Conservation (phyloP, 2,329 filamentous ascomycete genomes). For the Eutypa lata region DNA sequence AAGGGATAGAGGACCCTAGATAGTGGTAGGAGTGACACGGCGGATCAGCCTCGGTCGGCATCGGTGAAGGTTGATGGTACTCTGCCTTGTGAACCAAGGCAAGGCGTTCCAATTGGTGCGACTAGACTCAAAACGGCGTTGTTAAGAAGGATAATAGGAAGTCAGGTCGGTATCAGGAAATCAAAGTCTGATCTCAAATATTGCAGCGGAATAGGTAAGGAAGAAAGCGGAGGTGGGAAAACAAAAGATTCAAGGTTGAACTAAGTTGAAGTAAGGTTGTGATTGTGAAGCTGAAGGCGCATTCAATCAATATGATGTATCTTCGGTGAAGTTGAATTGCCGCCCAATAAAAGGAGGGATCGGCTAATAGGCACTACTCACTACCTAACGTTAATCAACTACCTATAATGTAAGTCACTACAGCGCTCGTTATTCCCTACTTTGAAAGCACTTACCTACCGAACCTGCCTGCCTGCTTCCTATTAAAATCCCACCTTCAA, state of each 20-base stretch:
- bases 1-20: conserved; percentile 40
- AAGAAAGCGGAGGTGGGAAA: background rate
- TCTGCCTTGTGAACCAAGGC: conserved; percentile 21
- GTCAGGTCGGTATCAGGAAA: too few species aligned
- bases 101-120: conserved; percentile 3
- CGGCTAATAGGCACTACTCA: background rate
- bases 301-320: conserved; percentile 1
- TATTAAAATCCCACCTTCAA: too few species aligned
- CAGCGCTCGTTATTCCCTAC: too few species aligned
- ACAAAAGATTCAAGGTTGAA: background rate
- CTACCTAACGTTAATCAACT: background rate
- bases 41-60: conserved; percentile 42
- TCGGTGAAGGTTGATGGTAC: conserved; percentile 29
- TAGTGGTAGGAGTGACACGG: conserved; percentile 37
- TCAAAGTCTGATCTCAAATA: background rate
- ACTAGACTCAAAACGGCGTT: background rate
- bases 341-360: background rate
- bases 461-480: background rate
- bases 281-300: background rate
- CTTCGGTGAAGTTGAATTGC: background rate
- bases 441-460: too few species aligned
- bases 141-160: conserved; percentile 1
- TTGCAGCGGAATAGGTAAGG: background rate
- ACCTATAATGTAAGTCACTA: too few species aligned
- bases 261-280: background rate